Percentiles rank a stretch among this genome's conserved stretches.
Evolutionary conservation across 805 yeast genomes (phyloP).

Genomic region (Huiozyma naganishii): DNA sequence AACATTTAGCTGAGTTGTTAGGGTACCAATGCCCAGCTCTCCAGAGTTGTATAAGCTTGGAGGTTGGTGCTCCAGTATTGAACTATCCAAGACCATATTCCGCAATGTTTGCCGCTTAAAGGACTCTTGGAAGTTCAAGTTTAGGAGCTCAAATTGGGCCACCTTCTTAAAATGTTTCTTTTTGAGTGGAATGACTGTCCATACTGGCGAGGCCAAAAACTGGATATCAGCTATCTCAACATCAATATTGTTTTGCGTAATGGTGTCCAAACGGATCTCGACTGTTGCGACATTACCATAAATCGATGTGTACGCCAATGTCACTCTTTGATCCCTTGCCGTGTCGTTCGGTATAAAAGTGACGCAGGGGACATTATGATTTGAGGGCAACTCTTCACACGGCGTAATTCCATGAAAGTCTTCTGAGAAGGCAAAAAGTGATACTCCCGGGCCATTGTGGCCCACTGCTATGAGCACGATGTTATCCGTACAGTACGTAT

Average conservation of each 20-base stretch:
- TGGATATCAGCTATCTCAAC: slow-evolving; percentile 10
- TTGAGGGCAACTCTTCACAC: slow-evolving; percentile 6
- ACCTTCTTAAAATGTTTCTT: slow-evolving; percentile 13
- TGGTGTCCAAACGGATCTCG: slow-evolving; percentile 3
- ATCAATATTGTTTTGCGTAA: background rate
- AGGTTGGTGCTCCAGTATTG: slow-evolving; percentile 10
- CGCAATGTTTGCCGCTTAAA: slow-evolving; percentile 11
- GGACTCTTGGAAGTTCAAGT: slow-evolving; percentile 12
- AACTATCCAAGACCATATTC: slow-evolving; percentile 13
- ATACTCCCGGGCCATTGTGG: slow-evolving; percentile 15
- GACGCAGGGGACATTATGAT: slow-evolving; percentile 13
- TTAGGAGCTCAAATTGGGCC: slow-evolving; percentile 14
- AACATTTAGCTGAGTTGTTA: slow-evolving; percentile 20
- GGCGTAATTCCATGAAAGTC: background rate
- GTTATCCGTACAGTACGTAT: slow-evolving; percentile 5
- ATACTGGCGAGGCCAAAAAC: slow-evolving; percentile 10
- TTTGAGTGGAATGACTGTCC: slow-evolving; percentile 12
- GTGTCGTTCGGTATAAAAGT: slow-evolving; percentile 8
- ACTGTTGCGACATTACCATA: slow-evolving; percentile 15
- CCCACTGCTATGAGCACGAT: slow-evolving; percentile 13
- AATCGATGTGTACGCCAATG: slow-evolving; percentile 12
- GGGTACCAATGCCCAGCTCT: slow-evolving; percentile 18
- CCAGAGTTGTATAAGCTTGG: slow-evolving; percentile 10
- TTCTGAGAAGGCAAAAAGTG: slow-evolving; percentile 8
- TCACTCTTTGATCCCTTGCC: slow-evolving; percentile 7